Base-by-base conservation (phyloP, 2,329 filamentous ascomycete species). In the Venturia pyrina region DNA sequence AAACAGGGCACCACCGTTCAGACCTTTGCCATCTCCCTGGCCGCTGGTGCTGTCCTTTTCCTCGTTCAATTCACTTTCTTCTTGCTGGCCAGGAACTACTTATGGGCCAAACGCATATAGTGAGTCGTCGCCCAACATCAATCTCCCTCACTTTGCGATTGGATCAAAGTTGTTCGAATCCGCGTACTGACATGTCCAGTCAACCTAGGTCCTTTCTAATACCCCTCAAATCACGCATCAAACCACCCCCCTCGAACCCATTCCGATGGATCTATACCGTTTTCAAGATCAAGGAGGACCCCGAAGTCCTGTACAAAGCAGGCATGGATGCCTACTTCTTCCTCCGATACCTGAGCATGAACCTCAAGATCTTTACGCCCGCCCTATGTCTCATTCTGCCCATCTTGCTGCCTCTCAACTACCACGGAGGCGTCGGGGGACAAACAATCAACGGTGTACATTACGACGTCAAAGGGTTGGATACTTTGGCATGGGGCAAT, bases 281-380 rank as follows among this genome's bases (percentile, higher is more conserved):
- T 53, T 71, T 71, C 66, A 70, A 70, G 67, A 72, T 70, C 66
- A 87, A 79, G 79, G 90, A 78, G 75, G 86, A 80, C 84, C 90
- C 90, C 17, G 91, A 96, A 70, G 87, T 99, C 70, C 96, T 99
- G 72, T 89, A 95, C 65, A 96, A 97, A 76, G 97, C 93, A 70
- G 95, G 95, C 24, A 84, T 99, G 13, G 95, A 99, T 74, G 92
- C 93, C 72, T 99, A 96, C 78, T 96, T 98, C 80, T 99, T 98
- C 75, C 82, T 99, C 0, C 90, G 96, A 68, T 99, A 96, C 73
- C 84, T 92, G 37, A 87, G 89, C 68, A 89, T 90, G 72, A 85
- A 98, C 6, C 83, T 98, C 53, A 87, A 96, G 73, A 96, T 99
- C 68, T 98, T 99, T 74, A 79, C 96, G 50, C 92, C 95, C 1